Percentiles rank a stretch among this genome's conserved stretches.
These are phyloP conservation scores for Pascua sp. DNA, from an alignment of 1,284 basidiomycete genomes.

Conservation along the genomic window DNA sequence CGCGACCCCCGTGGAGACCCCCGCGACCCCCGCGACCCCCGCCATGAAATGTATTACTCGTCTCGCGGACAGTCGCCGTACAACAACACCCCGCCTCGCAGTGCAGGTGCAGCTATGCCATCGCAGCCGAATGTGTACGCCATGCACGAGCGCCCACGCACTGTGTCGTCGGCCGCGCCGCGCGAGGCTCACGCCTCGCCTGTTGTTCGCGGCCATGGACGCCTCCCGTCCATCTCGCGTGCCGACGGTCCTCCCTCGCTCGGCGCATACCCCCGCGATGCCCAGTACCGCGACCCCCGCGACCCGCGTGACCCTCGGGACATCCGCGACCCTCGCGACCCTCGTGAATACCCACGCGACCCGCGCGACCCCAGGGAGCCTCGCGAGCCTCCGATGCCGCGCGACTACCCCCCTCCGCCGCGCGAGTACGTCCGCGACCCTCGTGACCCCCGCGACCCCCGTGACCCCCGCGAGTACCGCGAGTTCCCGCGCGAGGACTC, in stretches of 20 bases:
- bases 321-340: slow-evolving; percentile 5
- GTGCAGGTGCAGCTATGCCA: slow-evolving; percentile 3
- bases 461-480: not conserved
- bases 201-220: slow-evolving; percentile 2
- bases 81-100: slow-evolving; percentile 9
- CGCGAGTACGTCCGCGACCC: not conserved
- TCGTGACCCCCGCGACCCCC: slow-evolving; percentile 2
- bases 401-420: too few species aligned
- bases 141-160: not conserved
- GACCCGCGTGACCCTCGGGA: slow-evolving; percentile 7
- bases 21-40: slow-evolving; percentile 4
- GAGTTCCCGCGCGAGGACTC: slow-evolving; percentile 1
- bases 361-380: slow-evolving; percentile 3
- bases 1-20: slow-evolving; percentile 7
- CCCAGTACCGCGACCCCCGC: slow-evolving; percentile 7
- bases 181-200: slow-evolving; percentile 9
- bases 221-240: slow-evolving; percentile 14
- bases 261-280: not conserved
- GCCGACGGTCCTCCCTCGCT: slow-evolving; percentile 15
- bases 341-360: slow-evolving; percentile 1
- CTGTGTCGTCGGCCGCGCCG: slow-evolving; percentile 1
- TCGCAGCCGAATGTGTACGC: not conserved
- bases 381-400: not conserved
- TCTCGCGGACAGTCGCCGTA: slow-evolving; percentile 4
- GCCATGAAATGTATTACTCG: not conserved